Percentiles rank a stretch among this genome's conserved stretches.
Evolutionary conservation across 2,329 filamentous ascomycete genomes (phyloP).

Genomic region (Iodosphaeria phyllophila): DNA sequence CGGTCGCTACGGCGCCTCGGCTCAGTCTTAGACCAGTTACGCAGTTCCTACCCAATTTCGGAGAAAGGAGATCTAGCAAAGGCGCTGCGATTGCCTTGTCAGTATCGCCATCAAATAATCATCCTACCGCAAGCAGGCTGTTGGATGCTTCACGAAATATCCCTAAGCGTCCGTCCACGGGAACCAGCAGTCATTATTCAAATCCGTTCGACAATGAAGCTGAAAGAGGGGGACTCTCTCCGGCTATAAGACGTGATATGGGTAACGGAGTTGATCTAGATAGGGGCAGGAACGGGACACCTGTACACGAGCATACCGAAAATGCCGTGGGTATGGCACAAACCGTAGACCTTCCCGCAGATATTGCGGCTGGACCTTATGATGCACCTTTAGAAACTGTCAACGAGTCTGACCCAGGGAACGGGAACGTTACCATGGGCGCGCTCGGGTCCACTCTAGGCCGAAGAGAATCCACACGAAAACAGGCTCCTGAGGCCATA

Average conservation of each 20-base stretch:
- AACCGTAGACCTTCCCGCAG: slow-evolving; percentile 12
- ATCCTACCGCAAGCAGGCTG: too few species aligned
- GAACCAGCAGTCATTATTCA: slow-evolving; percentile 28
- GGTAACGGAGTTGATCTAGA: too few species aligned
- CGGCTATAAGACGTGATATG: too few species aligned
- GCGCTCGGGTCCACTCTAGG: slow-evolving; percentile 19
- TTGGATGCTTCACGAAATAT: too few species aligned
- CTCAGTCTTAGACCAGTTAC: slow-evolving; percentile 73
- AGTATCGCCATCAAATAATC: too few species aligned
- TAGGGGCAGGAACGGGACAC: too few species aligned
- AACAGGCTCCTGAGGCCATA: slow-evolving; percentile 27
- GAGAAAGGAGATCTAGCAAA: slow-evolving; percentile 31
- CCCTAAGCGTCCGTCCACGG: slow-evolving; percentile 27
- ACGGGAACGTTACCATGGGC: too few species aligned
- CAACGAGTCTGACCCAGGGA: too few species aligned
- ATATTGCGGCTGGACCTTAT: slow-evolving; percentile 5
- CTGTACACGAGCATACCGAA: too few species aligned
- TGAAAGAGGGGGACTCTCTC: too few species aligned
- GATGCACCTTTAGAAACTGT: too few species aligned
- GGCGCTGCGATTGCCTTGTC: slow-evolving; percentile 21
- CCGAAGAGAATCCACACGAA: slow-evolving; percentile 38
- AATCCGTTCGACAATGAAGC: slow-evolving; percentile 56
- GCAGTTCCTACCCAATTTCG: slow-evolving; percentile 57
- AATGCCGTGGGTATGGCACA: slow-evolving; percentile 20
- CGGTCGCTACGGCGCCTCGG: slow-evolving; percentile 46